Percentiles rank a stretch among this genome's conserved stretches.
Conservation (phyloP, 2,329 filamentous ascomycete genomes). For the Aotearoamyces nothofagi region DNA sequence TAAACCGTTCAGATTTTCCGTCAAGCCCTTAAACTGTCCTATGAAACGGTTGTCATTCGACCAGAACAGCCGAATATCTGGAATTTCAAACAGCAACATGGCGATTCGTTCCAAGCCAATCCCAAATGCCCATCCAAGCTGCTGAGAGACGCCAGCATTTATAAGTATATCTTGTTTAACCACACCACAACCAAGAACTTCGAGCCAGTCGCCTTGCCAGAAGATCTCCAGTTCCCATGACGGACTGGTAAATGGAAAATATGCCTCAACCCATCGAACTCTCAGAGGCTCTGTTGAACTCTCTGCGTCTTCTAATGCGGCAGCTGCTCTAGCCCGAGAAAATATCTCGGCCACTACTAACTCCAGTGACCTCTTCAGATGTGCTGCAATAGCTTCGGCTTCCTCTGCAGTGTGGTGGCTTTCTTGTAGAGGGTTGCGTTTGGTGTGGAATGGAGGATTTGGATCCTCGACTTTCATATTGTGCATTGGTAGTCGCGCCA, state of each 20-base stretch:
- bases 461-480: constrained; percentile 67
- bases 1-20: constrained; percentile 30
- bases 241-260: constrained; percentile 92
- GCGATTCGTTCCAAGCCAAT: constrained; percentile 88
- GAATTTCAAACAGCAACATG: constrained; percentile 93
- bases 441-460: constrained; percentile 60
- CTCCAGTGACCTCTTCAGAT: constrained; percentile 82
- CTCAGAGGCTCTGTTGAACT: constrained; percentile 56
- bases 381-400: constrained; percentile 66
- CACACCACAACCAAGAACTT: constrained; percentile 86
- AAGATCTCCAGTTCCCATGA: constrained; percentile 95
- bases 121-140: constrained; percentile 90
- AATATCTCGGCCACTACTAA: constrained; percentile 85
- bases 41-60: constrained; percentile 72
- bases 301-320: constrained; percentile 31
- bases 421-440: constrained; percentile 71
- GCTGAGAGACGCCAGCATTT: constrained; percentile 58
- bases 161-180: constrained; percentile 70
- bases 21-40: constrained; percentile 60
- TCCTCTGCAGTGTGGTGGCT: constrained; percentile 58
- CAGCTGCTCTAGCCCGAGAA: constrained; percentile 55
- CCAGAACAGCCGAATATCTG: constrained; percentile 96
- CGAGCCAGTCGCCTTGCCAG: constrained; percentile 90
- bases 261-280: constrained; percentile 90
- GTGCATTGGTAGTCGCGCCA: constrained; percentile 59